Conservation (phyloP, 306 rosid genomes). For the Vachellia pachyceras region DNA sequence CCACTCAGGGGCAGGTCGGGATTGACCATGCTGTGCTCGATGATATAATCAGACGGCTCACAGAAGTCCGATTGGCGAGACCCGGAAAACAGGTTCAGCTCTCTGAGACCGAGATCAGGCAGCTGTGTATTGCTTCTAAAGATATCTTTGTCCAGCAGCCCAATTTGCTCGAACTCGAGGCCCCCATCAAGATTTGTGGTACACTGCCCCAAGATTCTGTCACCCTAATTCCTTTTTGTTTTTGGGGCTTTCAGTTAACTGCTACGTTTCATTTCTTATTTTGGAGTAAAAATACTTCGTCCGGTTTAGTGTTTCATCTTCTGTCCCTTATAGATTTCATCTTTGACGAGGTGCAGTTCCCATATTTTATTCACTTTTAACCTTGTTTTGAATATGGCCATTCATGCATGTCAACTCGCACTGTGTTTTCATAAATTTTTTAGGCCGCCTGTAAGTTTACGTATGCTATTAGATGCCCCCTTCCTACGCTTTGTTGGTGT, state of each 20-base stretch:
- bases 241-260: not conserved
- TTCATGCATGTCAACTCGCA: not conserved
- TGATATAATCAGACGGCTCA: conserved; percentile 85
- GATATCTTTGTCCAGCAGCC: conserved; percentile 84
- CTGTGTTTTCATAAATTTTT: not conserved
- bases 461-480: not conserved
- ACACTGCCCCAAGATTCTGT: not conserved
- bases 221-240: not conserved
- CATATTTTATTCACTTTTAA: no score
- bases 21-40: conserved; percentile 82
- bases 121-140: conserved; percentile 76
- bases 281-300: not conserved
- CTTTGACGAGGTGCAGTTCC: not conserved
- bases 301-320: not conserved
- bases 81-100: conserved; percentile 94
- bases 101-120: conserved; percentile 93
- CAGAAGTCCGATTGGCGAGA: conserved; percentile 79
- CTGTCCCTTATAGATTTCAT: not conserved
- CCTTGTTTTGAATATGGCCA: not conserved
- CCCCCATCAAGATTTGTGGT: conserved; percentile 98
- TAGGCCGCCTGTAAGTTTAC: not conserved
- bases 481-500: not conserved
- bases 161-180: conserved; percentile 93
- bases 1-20: conserved; percentile 50
- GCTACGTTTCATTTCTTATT: not conserved